Evolutionary conservation across 495 filamentous ascomycete genomes (phyloP).

Genomic region (Penicillium cosmopolitanum): DNA sequence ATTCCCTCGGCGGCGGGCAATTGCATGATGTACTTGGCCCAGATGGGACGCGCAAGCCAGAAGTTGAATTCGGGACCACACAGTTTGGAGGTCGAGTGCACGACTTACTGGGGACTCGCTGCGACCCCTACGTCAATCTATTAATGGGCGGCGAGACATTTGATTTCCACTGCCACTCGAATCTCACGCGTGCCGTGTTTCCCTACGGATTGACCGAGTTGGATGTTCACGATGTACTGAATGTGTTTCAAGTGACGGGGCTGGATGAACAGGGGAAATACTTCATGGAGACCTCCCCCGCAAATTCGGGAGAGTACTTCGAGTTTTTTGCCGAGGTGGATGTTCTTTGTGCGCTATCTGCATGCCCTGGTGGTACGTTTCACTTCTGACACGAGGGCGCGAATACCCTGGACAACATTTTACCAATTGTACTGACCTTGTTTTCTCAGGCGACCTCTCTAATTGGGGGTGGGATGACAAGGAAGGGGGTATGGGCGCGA

Average conservation of each 20-base stretch:
- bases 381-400: slow-evolving; percentile 4
- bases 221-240: slow-evolving; percentile 81
- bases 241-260: slow-evolving; percentile 81
- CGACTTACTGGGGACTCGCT: slow-evolving; percentile 77
- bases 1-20: slow-evolving; percentile 64
- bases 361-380: slow-evolving; percentile 55
- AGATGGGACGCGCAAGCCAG: slow-evolving; percentile 41
- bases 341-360: slow-evolving; percentile 72
- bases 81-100: slow-evolving; percentile 61
- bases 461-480: slow-evolving; percentile 76
- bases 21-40: slow-evolving; percentile 47
- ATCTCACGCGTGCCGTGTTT: slow-evolving; percentile 71
- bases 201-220: slow-evolving; percentile 69
- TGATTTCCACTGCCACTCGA: slow-evolving; percentile 83
- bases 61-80: slow-evolving; percentile 42
- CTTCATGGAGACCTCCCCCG: slow-evolving; percentile 77
- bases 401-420: no score
- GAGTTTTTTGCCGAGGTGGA: slow-evolving; percentile 80
- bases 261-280: slow-evolving; percentile 72
- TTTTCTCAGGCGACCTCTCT: slow-evolving; percentile 63
- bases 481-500: slow-evolving; percentile 67
- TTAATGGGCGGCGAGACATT: slow-evolving; percentile 70
- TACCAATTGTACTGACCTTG: slow-evolving; percentile 32
- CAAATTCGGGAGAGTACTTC: slow-evolving; percentile 65
- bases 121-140: slow-evolving; percentile 75